These are phyloP conservation scores for Sugiyamaella xylanicola DNA, from an alignment of 1,139 yeast genomes.

Conservation along the genomic window DNA sequence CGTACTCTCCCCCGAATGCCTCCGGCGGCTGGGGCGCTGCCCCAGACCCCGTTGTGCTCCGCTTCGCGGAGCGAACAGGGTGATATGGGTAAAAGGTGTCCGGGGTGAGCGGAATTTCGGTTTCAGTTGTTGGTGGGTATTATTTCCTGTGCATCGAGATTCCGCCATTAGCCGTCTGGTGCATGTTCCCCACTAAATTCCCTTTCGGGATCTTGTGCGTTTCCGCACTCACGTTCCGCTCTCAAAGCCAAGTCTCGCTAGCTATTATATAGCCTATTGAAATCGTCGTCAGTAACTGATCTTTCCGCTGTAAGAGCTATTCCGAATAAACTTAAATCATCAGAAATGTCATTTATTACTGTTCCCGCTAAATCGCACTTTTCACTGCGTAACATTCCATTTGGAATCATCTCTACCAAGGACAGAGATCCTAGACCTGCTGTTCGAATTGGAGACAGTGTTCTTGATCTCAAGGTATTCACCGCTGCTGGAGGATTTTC, in stretches of 20 bases:
- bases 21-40: too few species aligned
- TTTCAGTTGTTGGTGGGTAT: too few species aligned
- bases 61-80: too few species aligned
- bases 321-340: not conserved
- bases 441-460: constrained; percentile 29
- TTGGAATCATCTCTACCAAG: constrained; percentile 30
- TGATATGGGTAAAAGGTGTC: too few species aligned
- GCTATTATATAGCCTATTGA: not conserved
- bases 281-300: not conserved
- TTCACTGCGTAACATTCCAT: constrained; percentile 32
- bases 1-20: too few species aligned
- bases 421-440: constrained; percentile 28
- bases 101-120: too few species aligned
- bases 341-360: constrained; percentile 7
- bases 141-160: too few species aligned
- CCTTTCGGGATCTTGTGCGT: not conserved
- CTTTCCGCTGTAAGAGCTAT: too few species aligned
- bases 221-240: not conserved
- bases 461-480: constrained; percentile 30
- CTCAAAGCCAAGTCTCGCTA: too few species aligned
- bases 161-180: not conserved
- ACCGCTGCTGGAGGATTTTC: constrained; percentile 26
- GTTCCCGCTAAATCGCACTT: constrained; percentile 28
- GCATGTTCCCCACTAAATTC: not conserved
- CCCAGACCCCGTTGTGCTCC: too few species aligned